Conservation (phyloP, 1,284 basidiomycete genomes). For the Ustilago loliicola region DNA sequence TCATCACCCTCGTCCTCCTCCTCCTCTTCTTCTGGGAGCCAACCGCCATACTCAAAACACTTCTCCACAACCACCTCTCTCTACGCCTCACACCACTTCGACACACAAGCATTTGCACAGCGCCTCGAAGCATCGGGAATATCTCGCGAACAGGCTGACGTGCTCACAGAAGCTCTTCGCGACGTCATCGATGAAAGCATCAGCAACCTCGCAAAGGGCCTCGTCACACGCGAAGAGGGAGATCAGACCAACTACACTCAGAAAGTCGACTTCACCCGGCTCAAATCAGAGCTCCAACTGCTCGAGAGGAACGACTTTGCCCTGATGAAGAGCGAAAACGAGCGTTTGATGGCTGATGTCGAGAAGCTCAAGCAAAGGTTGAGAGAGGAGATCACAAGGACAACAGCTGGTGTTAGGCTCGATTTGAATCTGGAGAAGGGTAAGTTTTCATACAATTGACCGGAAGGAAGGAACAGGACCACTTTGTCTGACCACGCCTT, state of each 20-base stretch:
- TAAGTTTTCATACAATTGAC: neutral
- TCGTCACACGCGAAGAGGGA: conserved; percentile 67
- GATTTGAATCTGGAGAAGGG: conserved; percentile 97
- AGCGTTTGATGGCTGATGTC: conserved; percentile 88
- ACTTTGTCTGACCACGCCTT: neutral
- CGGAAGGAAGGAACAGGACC: neutral
- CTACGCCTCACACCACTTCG: conserved; percentile 59
- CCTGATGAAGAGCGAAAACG: conserved; percentile 94
- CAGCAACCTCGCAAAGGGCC: conserved; percentile 60
- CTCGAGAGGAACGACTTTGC: conserved; percentile 98
- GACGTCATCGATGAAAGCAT: conserved; percentile 69
- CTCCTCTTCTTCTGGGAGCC: conserved; percentile 11
- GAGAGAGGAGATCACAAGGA: conserved; percentile 83
- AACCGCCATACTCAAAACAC: conserved; percentile 31
- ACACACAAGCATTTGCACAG: conserved; percentile 67
- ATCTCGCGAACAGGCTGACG: conserved; percentile 65
- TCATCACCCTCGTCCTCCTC: conserved; percentile 21
- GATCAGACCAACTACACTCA: conserved; percentile 68
- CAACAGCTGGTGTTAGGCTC: conserved; percentile 92
- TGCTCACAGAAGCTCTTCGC: conserved; percentile 62
- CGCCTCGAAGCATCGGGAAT: conserved; percentile 67
- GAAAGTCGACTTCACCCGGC: conserved; percentile 91
- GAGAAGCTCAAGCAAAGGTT: conserved; percentile 96
- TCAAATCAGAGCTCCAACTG: conserved; percentile 95
- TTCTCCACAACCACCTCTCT: conserved; percentile 48